Evolutionary conservation across 176 grass and related monocot genomes (phyloP), one percentile per base, ranked within the genome.

Genomic region (Alloteropsis semialata): DNA sequence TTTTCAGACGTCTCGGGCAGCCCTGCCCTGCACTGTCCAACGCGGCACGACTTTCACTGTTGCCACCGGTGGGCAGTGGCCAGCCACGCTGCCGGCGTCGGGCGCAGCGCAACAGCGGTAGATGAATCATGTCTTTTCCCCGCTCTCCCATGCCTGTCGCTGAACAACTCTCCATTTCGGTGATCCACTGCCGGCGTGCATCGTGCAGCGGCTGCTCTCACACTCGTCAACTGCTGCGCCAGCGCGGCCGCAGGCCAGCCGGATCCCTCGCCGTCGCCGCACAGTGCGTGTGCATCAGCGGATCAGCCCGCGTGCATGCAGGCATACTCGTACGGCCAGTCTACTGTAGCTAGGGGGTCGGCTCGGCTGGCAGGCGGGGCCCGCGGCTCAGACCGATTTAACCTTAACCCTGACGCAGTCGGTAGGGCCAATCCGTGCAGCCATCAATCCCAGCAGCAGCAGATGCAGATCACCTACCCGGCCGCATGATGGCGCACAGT

Each of bases 371-470:
- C 46, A 5, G 14, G 46, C 4, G 14, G 46, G 14, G 0, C 15
- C 15, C 46, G 15, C 46, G 16, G 46, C 15, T 18, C 64, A 2
- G 21, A n/a, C 32, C 33, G 41, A 13, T 55, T 42, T 0, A 46
- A 9, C 42, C 2, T 17, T 30, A 59, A 49, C 46, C 3, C 46
- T 41, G 39, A 8, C 39, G 6, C 18, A 49, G 64, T 54, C 10
- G 45, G 48, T 44, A 18, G 19, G 11, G 9, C 22, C 54, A 5
- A n/a, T 27, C 38, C 57, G 14, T 5, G 56, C 37, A 57, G 72
- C 37, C 51, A 34, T 78, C 39, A 85, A 69, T 85, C 74, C 28
- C 60, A 42, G 25, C 61, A 65, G 43, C 22, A 38, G 69, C 69
- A 29, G 54, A 3, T n/a, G 51, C 21, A 10, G 51, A n/a, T n/a